These are phyloP conservation scores for Sporisorium iseilematis-ciliati DNA, from an alignment of 1,284 basidiomycete species.

Conservation along the genomic window DNA sequence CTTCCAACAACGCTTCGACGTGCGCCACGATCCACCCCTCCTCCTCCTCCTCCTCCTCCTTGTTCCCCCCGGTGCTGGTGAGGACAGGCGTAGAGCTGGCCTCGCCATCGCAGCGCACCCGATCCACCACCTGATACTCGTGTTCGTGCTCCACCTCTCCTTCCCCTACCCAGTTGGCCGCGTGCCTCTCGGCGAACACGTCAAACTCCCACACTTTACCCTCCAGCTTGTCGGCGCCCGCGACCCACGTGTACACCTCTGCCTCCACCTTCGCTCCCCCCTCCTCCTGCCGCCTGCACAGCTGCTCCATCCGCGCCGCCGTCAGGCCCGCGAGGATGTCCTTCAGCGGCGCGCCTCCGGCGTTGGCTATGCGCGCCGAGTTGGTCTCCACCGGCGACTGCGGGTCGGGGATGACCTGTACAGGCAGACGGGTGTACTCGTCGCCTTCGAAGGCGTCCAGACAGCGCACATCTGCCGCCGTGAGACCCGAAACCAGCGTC, in stretches of 20 bases:
- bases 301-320: constrained; percentile 19
- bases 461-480: constrained; percentile 29
- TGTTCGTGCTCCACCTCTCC: constrained; percentile 40
- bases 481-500: constrained; percentile 48
- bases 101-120: constrained; percentile 8
- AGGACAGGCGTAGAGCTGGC: background rate
- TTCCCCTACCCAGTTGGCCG: constrained; percentile 40
- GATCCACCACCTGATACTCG: constrained; percentile 48
- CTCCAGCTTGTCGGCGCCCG: constrained; percentile 23
- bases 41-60: background rate
- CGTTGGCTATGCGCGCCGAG: constrained; percentile 27
- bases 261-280: constrained; percentile 19
- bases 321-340: constrained; percentile 35
- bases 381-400: constrained; percentile 20
- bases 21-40: constrained; percentile 1
- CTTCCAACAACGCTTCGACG: constrained; percentile 3
- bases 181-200: constrained; percentile 23
- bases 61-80: background rate
- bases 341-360: constrained; percentile 29
- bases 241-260: constrained; percentile 51
- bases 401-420: constrained; percentile 28
- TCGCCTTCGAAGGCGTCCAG: constrained; percentile 58
- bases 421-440: constrained; percentile 41
- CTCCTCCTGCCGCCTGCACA: too few species aligned
- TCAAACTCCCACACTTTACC: constrained; percentile 52